These are phyloP conservation scores for Thielaviopsis populi DNA, from an alignment of 2,329 filamentous ascomycete genomes.

Conservation along the genomic window DNA sequence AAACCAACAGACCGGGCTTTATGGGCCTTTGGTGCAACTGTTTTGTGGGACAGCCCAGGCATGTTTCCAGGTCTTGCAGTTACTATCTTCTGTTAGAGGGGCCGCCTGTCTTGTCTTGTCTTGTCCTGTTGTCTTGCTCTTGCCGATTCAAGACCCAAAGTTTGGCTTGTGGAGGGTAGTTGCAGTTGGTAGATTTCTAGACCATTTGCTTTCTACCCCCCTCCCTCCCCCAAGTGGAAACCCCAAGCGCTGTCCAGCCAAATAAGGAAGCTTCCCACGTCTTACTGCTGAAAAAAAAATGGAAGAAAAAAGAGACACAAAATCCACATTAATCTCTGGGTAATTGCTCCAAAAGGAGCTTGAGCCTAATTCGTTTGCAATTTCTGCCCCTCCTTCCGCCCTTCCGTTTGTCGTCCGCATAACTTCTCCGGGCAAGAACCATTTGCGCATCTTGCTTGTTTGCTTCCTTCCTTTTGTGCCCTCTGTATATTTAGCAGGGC, in stretches of 20 bases:
- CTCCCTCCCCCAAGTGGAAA: background rate
- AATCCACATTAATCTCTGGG: background rate
- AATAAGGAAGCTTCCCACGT: too few relatives aligned
- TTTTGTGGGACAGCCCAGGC: background rate
- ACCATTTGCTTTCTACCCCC: too few relatives aligned
- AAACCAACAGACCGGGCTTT: background rate
- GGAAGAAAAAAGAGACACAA: background rate
- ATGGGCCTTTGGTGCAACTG: background rate
- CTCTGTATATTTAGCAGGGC: constrained; percentile 5
- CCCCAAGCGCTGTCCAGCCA: background rate
- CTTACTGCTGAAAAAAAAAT: too few relatives aligned
- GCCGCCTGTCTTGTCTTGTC: too few relatives aligned
- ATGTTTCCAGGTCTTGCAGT: background rate
- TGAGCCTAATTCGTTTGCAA: background rate
- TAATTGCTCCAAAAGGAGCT: background rate
- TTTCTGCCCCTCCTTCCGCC: constrained; percentile 6
- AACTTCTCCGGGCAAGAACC: background rate
- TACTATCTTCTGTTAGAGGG: background rate
- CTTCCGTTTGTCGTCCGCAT: background rate
- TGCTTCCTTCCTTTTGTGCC: constrained; percentile 5
- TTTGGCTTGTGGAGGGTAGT: too few relatives aligned
- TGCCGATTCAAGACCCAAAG: too few relatives aligned
- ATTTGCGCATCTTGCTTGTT: background rate
- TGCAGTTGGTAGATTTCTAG: background rate
- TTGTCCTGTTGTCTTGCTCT: too few relatives aligned